Evolutionary conservation across 352 stramenopile genomes (phyloP).

Genomic region (Thalassiosira tumida): DNA sequence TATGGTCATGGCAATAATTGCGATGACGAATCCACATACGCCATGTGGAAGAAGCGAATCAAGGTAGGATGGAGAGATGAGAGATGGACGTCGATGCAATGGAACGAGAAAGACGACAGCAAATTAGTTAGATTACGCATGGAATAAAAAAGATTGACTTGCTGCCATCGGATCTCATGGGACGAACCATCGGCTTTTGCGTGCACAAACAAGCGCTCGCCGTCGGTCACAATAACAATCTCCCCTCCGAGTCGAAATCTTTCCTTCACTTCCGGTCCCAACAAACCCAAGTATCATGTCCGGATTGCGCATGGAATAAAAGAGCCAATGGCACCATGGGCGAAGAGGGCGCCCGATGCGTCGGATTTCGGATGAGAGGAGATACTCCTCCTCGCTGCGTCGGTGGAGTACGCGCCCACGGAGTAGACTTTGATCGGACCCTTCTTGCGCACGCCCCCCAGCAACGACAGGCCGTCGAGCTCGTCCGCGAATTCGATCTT

Average conservation of each 20-base stretch:
- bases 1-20: not conserved
- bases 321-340: too few species aligned
- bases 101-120: not conserved
- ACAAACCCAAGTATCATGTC: too few species aligned
- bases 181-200: too few species aligned
- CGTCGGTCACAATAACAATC: too few species aligned
- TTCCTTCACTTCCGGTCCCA: too few species aligned
- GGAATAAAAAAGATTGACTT: too few species aligned
- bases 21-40: not conserved
- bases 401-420: constrained; percentile 72
- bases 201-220: too few species aligned
- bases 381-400: constrained; percentile 72
- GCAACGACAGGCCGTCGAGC: constrained; percentile 41
- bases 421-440: constrained; percentile 81
- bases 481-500: constrained; percentile 63
- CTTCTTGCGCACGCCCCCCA: constrained; percentile 76
- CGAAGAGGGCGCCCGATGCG: constrained; percentile 63
- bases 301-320: too few species aligned
- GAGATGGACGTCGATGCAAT: not conserved
- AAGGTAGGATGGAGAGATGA: not conserved
- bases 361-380: constrained; percentile 74
- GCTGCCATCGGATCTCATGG: too few species aligned
- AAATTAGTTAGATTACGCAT: constrained; percentile 8
- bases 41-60: not conserved
- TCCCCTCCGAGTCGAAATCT: too few species aligned